These are phyloP conservation scores for Talaromyces rugulosus DNA, from an alignment of 2,329 filamentous ascomycete genomes.

Conservation along the genomic window DNA sequence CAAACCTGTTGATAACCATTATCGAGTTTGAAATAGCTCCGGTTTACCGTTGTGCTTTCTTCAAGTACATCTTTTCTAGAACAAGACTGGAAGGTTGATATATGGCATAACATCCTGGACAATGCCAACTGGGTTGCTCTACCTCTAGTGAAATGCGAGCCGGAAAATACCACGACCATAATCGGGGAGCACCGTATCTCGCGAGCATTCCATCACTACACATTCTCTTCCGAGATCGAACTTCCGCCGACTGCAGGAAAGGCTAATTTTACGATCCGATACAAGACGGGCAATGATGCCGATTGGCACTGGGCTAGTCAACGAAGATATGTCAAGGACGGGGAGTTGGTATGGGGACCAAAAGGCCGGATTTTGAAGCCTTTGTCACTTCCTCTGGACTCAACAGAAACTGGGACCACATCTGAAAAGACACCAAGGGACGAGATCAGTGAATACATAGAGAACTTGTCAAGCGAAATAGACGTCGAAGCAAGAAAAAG, in stretches of 20 bases:
- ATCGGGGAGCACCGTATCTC: constrained; percentile 17
- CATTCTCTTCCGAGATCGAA: constrained; percentile 27
- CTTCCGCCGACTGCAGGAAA: constrained; percentile 25
- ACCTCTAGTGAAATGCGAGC: constrained; percentile 44
- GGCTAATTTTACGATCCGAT: constrained; percentile 42
- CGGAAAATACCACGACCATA: constrained; percentile 25
- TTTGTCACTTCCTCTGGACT: neutral
- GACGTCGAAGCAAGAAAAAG: constrained; percentile 31
- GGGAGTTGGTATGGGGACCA: constrained; percentile 38
- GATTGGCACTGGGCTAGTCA: constrained; percentile 46
- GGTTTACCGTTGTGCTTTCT: constrained; percentile 67
- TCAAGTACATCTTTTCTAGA: constrained; percentile 53
- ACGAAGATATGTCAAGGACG: constrained; percentile 34
- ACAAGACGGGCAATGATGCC: constrained; percentile 30
- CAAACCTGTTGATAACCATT: neutral
- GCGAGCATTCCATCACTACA: constrained; percentile 29
- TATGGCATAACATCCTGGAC: constrained; percentile 65
- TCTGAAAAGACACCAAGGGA: constrained; percentile 15
- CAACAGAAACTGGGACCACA: neutral
- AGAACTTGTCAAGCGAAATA: constrained; percentile 30
- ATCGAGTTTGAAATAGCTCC: constrained; percentile 33
- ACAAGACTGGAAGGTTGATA: constrained; percentile 64
- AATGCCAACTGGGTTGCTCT: constrained; percentile 57
- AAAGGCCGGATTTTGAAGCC: constrained; percentile 14
- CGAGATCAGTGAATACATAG: constrained; percentile 29